Evolutionary conservation across 805 yeast species (phyloP).

Genomic region (Candida chauliodis): DNA sequence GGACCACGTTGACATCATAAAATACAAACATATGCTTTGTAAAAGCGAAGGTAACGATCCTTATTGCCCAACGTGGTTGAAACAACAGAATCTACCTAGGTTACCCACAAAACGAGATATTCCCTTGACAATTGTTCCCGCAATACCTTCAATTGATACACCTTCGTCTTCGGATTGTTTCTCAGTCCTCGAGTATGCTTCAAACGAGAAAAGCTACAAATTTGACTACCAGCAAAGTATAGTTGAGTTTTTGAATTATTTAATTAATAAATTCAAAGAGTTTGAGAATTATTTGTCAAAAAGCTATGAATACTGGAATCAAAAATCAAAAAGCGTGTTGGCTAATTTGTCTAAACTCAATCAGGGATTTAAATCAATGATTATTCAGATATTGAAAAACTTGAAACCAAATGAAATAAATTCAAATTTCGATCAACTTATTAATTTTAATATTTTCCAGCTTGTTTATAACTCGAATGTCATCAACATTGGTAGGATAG

Average conservation of each 20-base stretch:
- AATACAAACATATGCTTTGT: conserved; percentile 9
- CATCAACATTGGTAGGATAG: conserved; percentile 5
- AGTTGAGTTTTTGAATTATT: conserved; percentile 7
- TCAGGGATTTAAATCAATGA: conserved; percentile 3
- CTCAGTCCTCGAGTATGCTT: conserved; percentile 1
- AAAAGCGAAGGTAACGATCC: conserved; percentile 3
- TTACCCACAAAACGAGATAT: background rate
- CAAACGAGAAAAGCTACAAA: background rate
- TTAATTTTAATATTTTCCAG: conserved; percentile 8
- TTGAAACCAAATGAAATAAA: background rate
- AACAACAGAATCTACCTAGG: conserved; percentile 1
- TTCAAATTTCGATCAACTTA: conserved; percentile 2
- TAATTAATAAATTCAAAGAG: conserved; percentile 7
- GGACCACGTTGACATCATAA: conserved; percentile 5
- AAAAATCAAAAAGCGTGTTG: background rate
- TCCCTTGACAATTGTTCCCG: background rate
- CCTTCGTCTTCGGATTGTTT: background rate
- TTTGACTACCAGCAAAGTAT: conserved; percentile 7
- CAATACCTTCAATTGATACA: background rate
- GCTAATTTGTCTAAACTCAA: background rate
- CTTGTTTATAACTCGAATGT: conserved; percentile 11
- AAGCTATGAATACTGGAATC: conserved; percentile 4
- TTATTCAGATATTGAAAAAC: conserved; percentile 5
- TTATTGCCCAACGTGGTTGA: conserved; percentile 10
- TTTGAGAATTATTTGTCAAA: background rate